Evolutionary conservation across 2,329 filamentous ascomycete genomes (phyloP).

Genomic region (Monosporascus sp.): DNA sequence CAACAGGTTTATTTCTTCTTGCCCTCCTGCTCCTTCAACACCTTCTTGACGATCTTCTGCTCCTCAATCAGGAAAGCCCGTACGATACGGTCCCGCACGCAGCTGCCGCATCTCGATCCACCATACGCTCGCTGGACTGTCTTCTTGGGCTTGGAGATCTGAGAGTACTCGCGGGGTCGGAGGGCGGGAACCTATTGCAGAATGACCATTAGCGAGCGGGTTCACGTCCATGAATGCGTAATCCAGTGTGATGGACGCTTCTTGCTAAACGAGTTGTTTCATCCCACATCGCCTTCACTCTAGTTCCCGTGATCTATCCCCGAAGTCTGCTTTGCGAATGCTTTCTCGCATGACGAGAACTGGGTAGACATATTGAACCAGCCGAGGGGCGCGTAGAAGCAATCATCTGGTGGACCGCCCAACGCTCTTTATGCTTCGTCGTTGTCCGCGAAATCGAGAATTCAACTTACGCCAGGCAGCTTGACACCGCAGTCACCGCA

Average conservation of each 20-base stretch:
- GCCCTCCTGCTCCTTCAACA: conserved; percentile 95
- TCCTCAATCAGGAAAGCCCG: conserved; percentile 99
- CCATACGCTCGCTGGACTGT: conserved; percentile 98
- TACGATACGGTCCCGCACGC: conserved; percentile 96
- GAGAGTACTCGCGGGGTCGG: conserved; percentile 94
- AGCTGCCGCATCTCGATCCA: conserved; percentile 97
- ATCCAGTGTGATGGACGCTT: too few species aligned
- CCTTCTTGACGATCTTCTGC: conserved; percentile 99
- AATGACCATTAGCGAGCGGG: conserved; percentile 23
- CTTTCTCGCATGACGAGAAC: too few species aligned
- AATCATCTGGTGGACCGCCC: too few species aligned
- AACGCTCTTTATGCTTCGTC: not conserved
- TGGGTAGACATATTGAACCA: too few species aligned
- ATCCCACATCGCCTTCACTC: too few species aligned
- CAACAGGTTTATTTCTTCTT: conserved; percentile 61
- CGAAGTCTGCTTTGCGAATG: too few species aligned
- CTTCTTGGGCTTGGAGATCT: conserved; percentile 98
- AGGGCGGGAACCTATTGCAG: conserved; percentile 77
- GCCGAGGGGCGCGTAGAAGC: too few species aligned
- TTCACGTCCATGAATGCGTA: too few species aligned
- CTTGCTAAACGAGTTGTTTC: too few species aligned
- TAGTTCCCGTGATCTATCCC: too few species aligned
- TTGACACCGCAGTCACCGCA: conserved; percentile 99
- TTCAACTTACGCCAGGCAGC: conserved; percentile 90
- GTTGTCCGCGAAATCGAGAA: conserved; percentile 9